Percentiles rank a stretch among this genome's conserved stretches.
phyloP scores from a whole-genome alignment of 345 rosid genomes.

The Murraya paniculata region DNA sequence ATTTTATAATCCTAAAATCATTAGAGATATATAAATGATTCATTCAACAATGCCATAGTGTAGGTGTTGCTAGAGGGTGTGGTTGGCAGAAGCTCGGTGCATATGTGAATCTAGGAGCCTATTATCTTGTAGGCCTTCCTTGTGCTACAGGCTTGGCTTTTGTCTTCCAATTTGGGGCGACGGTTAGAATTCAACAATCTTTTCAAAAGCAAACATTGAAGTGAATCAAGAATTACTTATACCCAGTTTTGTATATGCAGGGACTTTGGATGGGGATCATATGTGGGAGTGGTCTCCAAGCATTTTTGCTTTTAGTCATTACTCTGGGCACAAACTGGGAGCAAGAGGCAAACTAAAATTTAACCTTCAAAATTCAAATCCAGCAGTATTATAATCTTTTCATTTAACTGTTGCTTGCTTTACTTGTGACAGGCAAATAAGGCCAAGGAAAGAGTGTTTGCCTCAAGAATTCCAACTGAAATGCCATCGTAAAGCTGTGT shows the following conservation, averaged over 20 bases:
- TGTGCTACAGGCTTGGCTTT: constrained; percentile 26
- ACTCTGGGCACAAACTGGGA: constrained; percentile 32
- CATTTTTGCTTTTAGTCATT: constrained; percentile 26
- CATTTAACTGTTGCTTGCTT: not conserved
- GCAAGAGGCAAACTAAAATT: constrained; percentile 19
- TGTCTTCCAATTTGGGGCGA: constrained; percentile 30
- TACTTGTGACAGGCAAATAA: constrained; percentile 24
- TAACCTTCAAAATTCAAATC: not conserved
- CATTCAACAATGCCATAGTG: not conserved
- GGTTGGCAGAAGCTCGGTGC: constrained; percentile 39
- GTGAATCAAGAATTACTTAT: not conserved
- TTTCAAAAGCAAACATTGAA: not conserved
- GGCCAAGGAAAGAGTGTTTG: constrained; percentile 22
- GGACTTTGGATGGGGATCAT: constrained; percentile 44
- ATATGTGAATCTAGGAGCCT: constrained; percentile 30
- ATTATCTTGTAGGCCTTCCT: constrained; percentile 34
- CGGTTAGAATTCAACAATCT: constrained; percentile 5
- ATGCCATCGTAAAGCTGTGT: not conserved
- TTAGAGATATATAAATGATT: too few species aligned
- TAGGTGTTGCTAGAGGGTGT: constrained; percentile 42
- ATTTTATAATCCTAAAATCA: too few species aligned
- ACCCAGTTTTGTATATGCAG: constrained; percentile 2
- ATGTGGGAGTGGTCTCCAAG: constrained; percentile 35
- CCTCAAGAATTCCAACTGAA: constrained; percentile 5
- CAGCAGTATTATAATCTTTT: not conserved